A percentile compares a stretch with the other conserved stretches of the same genome.
Conservation (phyloP, 1,139 yeast genomes). For the Hemisphaericaspora xylofermentans region DNA sequence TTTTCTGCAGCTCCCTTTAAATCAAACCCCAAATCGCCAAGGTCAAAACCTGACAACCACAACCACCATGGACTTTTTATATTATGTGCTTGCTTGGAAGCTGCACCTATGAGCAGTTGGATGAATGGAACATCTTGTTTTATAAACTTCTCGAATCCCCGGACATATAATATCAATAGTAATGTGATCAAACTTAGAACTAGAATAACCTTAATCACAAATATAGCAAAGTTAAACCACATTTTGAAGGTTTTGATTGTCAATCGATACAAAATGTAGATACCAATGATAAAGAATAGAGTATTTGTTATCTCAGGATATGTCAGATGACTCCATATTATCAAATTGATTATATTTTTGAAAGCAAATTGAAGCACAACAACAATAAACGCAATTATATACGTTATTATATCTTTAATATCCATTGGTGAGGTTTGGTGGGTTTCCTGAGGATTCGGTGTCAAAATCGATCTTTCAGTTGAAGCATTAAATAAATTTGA, state of each 20-base stretch:
- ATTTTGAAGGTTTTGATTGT: constrained; percentile 21
- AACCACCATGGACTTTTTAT: background rate
- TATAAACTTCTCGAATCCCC: constrained; percentile 21
- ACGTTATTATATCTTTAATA: constrained; percentile 13
- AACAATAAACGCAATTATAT: constrained; percentile 15
- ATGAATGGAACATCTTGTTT: constrained; percentile 20
- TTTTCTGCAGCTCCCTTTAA: background rate
- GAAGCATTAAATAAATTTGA: background rate
- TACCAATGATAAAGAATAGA: constrained; percentile 18
- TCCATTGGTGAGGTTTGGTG: constrained; percentile 13
- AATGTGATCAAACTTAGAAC: constrained; percentile 13
- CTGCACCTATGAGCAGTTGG: constrained; percentile 3
- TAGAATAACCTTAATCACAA: constrained; percentile 20
- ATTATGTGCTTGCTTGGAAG: background rate
- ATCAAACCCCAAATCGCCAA: constrained; percentile 4
- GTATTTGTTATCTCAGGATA: constrained; percentile 28
- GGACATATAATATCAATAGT: constrained; percentile 16
- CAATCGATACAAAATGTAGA: constrained; percentile 25
- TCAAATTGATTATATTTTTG: constrained; percentile 16
- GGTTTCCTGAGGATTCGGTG: background rate
- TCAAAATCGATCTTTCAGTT: constrained; percentile 1
- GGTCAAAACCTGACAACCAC: constrained; percentile 1
- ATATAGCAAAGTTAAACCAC: constrained; percentile 27
- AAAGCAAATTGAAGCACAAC: constrained; percentile 16
- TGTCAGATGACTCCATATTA: constrained; percentile 17